Base-by-base conservation (phyloP, 768 basidiomycete species). In the Xerocomus spinulosus region DNA sequence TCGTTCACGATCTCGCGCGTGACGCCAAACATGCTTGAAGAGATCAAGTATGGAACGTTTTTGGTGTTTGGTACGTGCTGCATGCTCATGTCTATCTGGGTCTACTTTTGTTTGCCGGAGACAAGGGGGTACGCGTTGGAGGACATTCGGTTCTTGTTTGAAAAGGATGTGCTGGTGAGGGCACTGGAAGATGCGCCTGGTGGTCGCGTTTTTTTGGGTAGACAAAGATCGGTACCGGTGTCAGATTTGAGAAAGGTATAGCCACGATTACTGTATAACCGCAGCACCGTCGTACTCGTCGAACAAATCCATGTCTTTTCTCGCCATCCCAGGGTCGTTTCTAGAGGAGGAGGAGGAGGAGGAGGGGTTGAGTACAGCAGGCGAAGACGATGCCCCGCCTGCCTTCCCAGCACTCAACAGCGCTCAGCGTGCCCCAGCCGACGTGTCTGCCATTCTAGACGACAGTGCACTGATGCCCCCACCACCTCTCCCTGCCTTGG, bases 401-500 rank as follows among this genome's bases (percentile, higher is more conserved):
- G 79, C 82, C 1, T 92, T 92, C 62, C 89, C 89, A 21, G 78
- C 76, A 43, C 69, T 81, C 4, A 74, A 75, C 59, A 90, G 88
- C 52, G 84, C 82, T 4, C 89, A 92, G 57, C 79, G 88, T 23
- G 70, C 76, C 20, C 53, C 68, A 29, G 53, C 70, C 10, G 63
- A 55, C 7, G 37, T 49, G 14, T 41, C 42, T 20, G 23, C 28
- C 12, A 67, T 76, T 47, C 53, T 46, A 9, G 21, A n/a, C 18
- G 46, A 40, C 38, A 30, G 30, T 18, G 30, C 38, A 10, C n/a
- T 39, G 38, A 46, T 80, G 78, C 83, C 72, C 52, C 47, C 76
- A 4, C 76, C 77, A 48, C 78, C 61, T 51, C 61, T 59, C 52
- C 83, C 64, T 52, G 55, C 41, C 64, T 68, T 55, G 64, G 77